Conservation (phyloP, 108 stramenopile species). For the Chaetoceros tenuissimus region DNA sequence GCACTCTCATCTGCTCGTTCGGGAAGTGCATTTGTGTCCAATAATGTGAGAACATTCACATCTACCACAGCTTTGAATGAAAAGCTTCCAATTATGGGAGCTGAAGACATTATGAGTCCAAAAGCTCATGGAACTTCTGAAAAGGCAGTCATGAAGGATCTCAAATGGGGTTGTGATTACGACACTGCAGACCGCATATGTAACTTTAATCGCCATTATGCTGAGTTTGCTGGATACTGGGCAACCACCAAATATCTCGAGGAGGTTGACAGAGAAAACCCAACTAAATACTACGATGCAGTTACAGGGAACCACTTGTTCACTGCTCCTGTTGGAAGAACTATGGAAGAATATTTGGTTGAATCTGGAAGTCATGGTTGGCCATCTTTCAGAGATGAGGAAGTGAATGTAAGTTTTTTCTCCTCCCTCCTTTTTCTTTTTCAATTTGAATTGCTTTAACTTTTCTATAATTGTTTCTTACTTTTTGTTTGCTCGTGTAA, state of each 20-base stretch:
- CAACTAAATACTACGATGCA: conserved; percentile 73
- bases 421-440: background rate
- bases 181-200: conserved; percentile 81
- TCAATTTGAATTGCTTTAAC: background rate
- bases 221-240: conserved; percentile 58
- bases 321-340: conserved; percentile 61
- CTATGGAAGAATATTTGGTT: conserved; percentile 60
- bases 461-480: background rate
- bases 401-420: conserved; percentile 16
- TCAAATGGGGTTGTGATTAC: conserved; percentile 67
- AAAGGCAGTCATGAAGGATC: conserved; percentile 61
- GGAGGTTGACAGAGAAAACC: conserved; percentile 30
- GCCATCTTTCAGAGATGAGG: conserved; percentile 58
- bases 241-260: conserved; percentile 28
- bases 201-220: conserved; percentile 82
- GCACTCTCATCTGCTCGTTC: background rate
- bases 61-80: background rate
- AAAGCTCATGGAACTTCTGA: conserved; percentile 71
- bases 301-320: conserved; percentile 77
- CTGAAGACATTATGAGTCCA: conserved; percentile 76
- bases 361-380: conserved; percentile 68
- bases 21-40: background rate
- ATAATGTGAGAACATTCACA: background rate
- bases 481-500: conserved; percentile 12
- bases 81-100: conserved; percentile 47